Conservation (phyloP, 2,329 filamentous ascomycete genomes). For the Paramyrothecium sp. region DNA sequence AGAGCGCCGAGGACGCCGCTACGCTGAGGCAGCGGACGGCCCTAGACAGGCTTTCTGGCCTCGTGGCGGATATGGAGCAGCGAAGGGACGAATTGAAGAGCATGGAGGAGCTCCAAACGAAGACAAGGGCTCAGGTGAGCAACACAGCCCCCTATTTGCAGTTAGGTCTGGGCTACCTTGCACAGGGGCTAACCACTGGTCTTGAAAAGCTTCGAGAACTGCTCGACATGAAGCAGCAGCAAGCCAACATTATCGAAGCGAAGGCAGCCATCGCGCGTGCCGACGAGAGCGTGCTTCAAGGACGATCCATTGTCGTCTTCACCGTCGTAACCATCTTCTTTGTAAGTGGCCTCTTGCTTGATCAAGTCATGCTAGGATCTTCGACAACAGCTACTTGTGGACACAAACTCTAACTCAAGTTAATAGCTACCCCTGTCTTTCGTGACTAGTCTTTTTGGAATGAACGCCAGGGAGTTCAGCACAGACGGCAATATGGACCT, state of each 20-base stretch:
- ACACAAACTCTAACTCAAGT: too few species aligned
- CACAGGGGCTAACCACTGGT: background rate
- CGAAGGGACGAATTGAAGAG: conserved; percentile 17
- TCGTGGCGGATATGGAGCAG: conserved; percentile 12
- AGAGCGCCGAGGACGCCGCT: background rate
- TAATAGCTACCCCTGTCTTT: conserved; percentile 32
- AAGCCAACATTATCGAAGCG: conserved; percentile 43
- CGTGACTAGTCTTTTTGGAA: conserved; percentile 35
- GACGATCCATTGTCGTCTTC: conserved; percentile 43
- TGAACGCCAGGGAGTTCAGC: conserved; percentile 29
- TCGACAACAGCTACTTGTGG: too few species aligned
- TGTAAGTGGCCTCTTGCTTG: conserved; percentile 22
- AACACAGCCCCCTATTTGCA: too few species aligned
- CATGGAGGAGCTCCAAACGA: conserved; percentile 23
- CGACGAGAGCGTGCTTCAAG: conserved; percentile 39
- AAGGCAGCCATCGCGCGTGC: conserved; percentile 38
- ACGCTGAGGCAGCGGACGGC: conserved; percentile 5
- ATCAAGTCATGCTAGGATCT: too few species aligned
- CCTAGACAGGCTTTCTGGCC: conserved; percentile 7
- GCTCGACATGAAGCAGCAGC: conserved; percentile 43
- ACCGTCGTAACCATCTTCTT: conserved; percentile 47
- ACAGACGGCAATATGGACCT: conserved; percentile 12
- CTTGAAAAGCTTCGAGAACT: conserved; percentile 28
- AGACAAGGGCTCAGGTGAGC: conserved; percentile 20
- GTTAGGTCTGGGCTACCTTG: background rate